Evolutionary conservation across 2,329 filamentous ascomycete genomes (phyloP), one percentile per base, ranked within the genome.

Genomic region (Ophioceras dolichostomum): DNA sequence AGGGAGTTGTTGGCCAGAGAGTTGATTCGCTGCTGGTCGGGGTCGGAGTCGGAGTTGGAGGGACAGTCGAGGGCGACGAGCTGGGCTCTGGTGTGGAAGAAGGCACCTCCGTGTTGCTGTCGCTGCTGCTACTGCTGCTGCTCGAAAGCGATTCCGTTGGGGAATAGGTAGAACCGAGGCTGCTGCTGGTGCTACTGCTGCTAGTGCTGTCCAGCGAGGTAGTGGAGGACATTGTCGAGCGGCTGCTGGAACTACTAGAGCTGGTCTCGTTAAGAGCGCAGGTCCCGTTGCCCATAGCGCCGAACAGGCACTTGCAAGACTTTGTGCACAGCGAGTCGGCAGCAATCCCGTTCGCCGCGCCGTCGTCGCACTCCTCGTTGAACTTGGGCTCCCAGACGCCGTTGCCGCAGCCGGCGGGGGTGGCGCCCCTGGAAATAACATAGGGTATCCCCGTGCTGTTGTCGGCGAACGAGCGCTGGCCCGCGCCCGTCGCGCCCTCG

Each of bases 321-420:
- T 43, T 43, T 24, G 59, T 58, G 44, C 61, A 64, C 18, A 49
- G 48, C 39, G 56, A 55, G 5, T 49, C 58, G 8, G 51, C 45
- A n/a, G n/a, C n/a, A 1, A 41, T 42, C 0, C 49, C 53, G 35
- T 63, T 62, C 13, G 37, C 26, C 1, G 39, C 29, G 2, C 58
- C 59, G 35, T 58, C 52, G 37, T 64, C 61, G 30, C 61, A 64
- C 34, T 64, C 58, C 43, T 64, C 61, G 10, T 55, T 55, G 31
- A 54, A 45, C 22, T 39, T 36, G 2, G 46, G 19, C 19, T 62
- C 51, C 24, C 55, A 53, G 2, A 47, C 47, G 19, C 59, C 58
- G 38, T 64, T 51, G 22, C 61, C 61, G 33, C 61, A 64, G 16
- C 58, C 59, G 10, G 54, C 44, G 4, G 60, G 59, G 3, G 56